Evolutionary conservation across 2,329 filamentous ascomycete species (phyloP), one percentile per base, ranked within the genome.

Genomic region (Alternaria tenuissima): DNA sequence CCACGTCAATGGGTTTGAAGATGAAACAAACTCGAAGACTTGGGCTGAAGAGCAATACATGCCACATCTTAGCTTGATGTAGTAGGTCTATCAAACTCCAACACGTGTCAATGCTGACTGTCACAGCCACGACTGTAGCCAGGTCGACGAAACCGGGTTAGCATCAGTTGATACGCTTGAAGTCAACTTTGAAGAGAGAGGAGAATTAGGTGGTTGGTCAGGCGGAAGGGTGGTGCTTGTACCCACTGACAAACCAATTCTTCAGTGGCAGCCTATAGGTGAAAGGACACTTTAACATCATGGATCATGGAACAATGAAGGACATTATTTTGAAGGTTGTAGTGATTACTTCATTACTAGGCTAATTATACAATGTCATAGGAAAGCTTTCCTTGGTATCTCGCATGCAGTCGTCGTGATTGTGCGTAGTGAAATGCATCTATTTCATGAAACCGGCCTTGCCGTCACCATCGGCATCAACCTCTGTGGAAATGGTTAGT

Each of bases 371-470:
- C 58, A 61, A 52, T 42, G 28, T 61, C 58, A 53, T 57, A 61
- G 42, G 58, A 57, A 30, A 30, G 26, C 14, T 24, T 22, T 61
- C 58, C 48, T 30, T 61, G 58, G 58, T 61, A 60, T 56, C 42
- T 57, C 36, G 54, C 54, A 43, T 61, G 18, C 55, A 39, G 14
- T 48, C 24, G 30, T 55, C 26, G n/a, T 55, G 44, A 41, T 55
- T 34, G 49, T 34, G 34, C n/a, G 69, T 73, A 51, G 49, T 61
- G 12, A 14, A 18, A 16, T 74, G 55, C 67, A 64, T 66, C 66
- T 81, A 86, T 52, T 81, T 75, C 82, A 86, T 84, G 64, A 87
- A 86, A 3, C 85, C 85, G 28, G 77, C 75, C 80, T 87, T 85
- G 59, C 86, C 86, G 74, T 88, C 85, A 39, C 82, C 78, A 64